Base-by-base conservation (phyloP, 2,329 filamentous ascomycete genomes). In the Arachnomyces sp. region DNA sequence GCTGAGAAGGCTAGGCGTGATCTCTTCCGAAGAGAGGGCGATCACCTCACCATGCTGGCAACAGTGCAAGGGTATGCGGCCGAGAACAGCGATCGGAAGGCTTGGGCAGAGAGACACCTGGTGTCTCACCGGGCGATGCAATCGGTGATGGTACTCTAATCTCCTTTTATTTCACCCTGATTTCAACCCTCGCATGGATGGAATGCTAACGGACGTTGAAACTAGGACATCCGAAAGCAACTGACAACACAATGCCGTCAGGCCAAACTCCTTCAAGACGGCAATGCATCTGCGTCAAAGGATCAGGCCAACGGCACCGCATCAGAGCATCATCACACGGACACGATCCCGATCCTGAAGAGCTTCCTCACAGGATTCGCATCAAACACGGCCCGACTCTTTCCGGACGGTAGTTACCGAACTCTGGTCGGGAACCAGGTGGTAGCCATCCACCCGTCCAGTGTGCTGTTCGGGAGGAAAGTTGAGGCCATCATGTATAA, bases 71-170 rank as follows among this genome's bases (percentile, higher is more conserved):
- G 71, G 3, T 82, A 80, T 53, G 69, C 73, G 0, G 66, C 69
- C 13, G 78, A 82, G 46, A 65, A 69, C 13, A 63, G 69, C 1
- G 74, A 82, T 52, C 70, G 78, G 9, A 78, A 75, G 47, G 64
- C 66, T 13, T 82, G 78, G 78, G 73, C 75, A 21, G 68, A 74
- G 42, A 66, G 66, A 45, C 75, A 78, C 48, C 67, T 77, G 45
- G 72, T 82, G 8, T 76, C 70, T 2, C 78, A 82, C 49, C 69
- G 78, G 30, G 77, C 78, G 3, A 82, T 82, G 78, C 74, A 77
- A 48, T 74, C 72, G 12, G 77, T 80, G 3, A 78, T 82, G 75
- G 71, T 67, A 52, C 36, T 50, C 49, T 39, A 42, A 28, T 32
- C 34, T 7, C 3, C 3, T 12, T 34, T 15, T 9, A 43, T 13